phyloP scores from a whole-genome alignment of 2,329 filamentous ascomycete species.

The Clarireedia sp. region DNA sequence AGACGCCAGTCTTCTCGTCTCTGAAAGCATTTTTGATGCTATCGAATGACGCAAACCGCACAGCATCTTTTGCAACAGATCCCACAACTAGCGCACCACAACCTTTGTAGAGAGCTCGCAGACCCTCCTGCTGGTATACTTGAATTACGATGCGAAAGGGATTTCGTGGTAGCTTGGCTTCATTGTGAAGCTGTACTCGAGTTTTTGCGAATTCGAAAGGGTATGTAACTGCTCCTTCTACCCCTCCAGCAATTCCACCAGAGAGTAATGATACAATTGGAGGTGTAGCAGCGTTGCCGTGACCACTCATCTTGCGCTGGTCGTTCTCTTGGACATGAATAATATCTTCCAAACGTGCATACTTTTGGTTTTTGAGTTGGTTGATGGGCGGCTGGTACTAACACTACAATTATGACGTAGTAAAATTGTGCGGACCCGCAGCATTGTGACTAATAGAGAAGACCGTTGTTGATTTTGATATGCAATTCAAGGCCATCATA shows the following conservation, averaged over 20 bases:
- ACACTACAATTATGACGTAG: too few species aligned
- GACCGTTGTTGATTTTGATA: too few species aligned
- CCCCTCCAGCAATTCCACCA: constrained; percentile 22
- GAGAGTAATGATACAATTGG: constrained; percentile 21
- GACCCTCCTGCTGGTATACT: constrained; percentile 48
- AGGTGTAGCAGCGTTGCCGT: constrained; percentile 6
- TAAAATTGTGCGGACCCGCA: too few species aligned
- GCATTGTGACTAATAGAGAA: too few species aligned
- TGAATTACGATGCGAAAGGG: constrained; percentile 48
- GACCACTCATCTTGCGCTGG: neutral
- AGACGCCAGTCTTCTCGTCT: constrained; percentile 43
- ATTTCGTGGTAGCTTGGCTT: constrained; percentile 40
- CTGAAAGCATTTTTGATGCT: constrained; percentile 57
- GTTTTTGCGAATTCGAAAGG: constrained; percentile 64
- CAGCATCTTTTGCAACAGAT: constrained; percentile 51
- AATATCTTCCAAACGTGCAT: too few species aligned
- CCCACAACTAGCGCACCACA: constrained; percentile 20
- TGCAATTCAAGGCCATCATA: too few species aligned
- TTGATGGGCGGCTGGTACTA: too few species aligned
- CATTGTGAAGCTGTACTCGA: constrained; percentile 45
- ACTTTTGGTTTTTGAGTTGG: too few species aligned
- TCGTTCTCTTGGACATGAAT: too few species aligned
- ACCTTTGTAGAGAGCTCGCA: constrained; percentile 40
- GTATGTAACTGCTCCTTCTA: constrained; percentile 32
- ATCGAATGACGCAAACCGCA: constrained; percentile 60